phyloP scores from a whole-genome alignment of 345 rosid genomes.

The Erysimum cheiranthoides region DNA sequence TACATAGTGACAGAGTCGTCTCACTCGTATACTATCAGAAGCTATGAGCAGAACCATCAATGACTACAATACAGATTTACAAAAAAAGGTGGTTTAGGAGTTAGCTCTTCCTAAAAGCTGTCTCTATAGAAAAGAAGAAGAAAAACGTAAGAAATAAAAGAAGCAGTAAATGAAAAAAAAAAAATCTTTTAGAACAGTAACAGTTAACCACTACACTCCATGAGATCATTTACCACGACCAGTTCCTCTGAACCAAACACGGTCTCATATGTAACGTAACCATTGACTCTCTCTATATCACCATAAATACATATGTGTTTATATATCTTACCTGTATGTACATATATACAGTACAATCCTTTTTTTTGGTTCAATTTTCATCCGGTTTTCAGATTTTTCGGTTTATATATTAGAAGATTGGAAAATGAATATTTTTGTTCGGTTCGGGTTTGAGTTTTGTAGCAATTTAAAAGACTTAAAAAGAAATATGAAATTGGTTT shows the following conservation, averaged over 20 bases:
- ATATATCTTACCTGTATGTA: neutral
- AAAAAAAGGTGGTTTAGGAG: slow-evolving; percentile 9
- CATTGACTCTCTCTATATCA: slow-evolving; percentile 6
- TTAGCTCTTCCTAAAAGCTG: slow-evolving; percentile 36
- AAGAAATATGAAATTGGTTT: too few relatives aligned
- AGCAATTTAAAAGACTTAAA: too few relatives aligned
- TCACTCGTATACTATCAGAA: neutral
- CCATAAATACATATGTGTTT: slow-evolving; percentile 11
- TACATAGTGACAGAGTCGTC: slow-evolving; percentile 8
- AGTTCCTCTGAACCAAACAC: slow-evolving; percentile 33
- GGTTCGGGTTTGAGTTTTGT: too few relatives aligned
- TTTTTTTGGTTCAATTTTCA: neutral
- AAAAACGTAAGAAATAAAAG: slow-evolving; percentile 34
- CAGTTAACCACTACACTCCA: slow-evolving; percentile 48
- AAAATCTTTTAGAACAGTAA: slow-evolving; percentile 29
- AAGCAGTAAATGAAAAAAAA: slow-evolving; percentile 36
- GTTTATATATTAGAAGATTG: neutral
- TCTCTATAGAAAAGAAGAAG: slow-evolving; percentile 26
- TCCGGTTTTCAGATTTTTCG: neutral
- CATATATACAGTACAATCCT: too few relatives aligned
- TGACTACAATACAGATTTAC: slow-evolving; percentile 29
- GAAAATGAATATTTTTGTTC: too few relatives aligned
- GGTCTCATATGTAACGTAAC: slow-evolving; percentile 18
- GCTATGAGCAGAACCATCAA: slow-evolving; percentile 34
- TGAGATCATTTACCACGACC: slow-evolving; percentile 48